Evolutionary conservation across 2,329 filamentous ascomycete genomes (phyloP).

Genomic region (Chaetomium olivaceum): DNA sequence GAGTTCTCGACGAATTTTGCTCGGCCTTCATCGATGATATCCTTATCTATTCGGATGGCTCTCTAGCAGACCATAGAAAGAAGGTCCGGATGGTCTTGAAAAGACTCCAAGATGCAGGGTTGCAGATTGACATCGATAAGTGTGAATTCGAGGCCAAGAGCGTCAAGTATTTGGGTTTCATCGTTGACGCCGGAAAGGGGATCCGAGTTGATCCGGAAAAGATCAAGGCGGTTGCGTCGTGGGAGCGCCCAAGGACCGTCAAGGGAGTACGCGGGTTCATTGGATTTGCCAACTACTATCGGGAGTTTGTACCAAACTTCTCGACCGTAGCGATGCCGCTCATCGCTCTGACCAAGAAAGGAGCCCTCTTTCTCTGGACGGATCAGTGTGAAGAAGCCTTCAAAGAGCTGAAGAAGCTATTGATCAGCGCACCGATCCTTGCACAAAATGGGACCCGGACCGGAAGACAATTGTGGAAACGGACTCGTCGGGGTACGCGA

Average conservation of each 20-base stretch:
- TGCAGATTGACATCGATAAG: slow-evolving; percentile 14
- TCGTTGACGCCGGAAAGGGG: slow-evolving; percentile 3
- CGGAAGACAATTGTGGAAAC: slow-evolving; percentile 1
- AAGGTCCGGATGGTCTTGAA: slow-evolving; percentile 7
- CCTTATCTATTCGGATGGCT: slow-evolving; percentile 13
- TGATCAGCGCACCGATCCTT: slow-evolving; percentile 7
- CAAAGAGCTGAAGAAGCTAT: slow-evolving; percentile 1
- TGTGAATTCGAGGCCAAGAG: slow-evolving; percentile 6
- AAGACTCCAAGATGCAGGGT: neutral
- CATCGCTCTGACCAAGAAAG: slow-evolving; percentile 10
- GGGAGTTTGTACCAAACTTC: slow-evolving; percentile 12
- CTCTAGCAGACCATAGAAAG: neutral
- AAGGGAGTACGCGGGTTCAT: slow-evolving; percentile 10
- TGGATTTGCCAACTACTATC: slow-evolving; percentile 12
- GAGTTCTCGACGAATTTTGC: slow-evolving; percentile 16
- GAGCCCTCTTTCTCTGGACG: slow-evolving; percentile 2
- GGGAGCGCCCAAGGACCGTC: neutral
- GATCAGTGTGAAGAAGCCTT: slow-evolving; percentile 15
- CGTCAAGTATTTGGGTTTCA: slow-evolving; percentile 9
- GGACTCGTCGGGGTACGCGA: slow-evolving; percentile 5
- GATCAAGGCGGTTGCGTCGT: slow-evolving; percentile 2
- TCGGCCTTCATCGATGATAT: slow-evolving; percentile 23
- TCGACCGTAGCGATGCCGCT: slow-evolving; percentile 8
- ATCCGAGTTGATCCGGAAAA: slow-evolving; percentile 2
- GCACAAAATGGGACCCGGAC: slow-evolving; percentile 8